Evolutionary conservation across 164 flowering plant genomes (phyloP), one percentile per base, ranked within the genome.

Genomic region (Vitis labrusca): DNA sequence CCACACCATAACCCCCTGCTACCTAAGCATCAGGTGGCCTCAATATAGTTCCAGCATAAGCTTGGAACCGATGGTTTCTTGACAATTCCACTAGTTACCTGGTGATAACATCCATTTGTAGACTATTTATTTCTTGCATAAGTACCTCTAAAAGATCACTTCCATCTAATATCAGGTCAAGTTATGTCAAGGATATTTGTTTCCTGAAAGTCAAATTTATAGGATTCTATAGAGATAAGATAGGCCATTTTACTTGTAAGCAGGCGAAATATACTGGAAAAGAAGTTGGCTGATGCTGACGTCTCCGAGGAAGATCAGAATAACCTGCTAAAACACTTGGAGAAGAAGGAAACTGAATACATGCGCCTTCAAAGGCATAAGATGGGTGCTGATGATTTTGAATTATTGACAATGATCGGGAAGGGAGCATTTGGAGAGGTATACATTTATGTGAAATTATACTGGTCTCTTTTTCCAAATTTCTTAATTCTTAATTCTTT

Each of bases 341-440:
- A 89, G 83, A 75, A 89, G 82, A 89, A 87, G 71, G 93, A 89
- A 75, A 87, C 90, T 58, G 93, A 89, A 71, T 89, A 85, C 66
- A 89, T 89, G 93, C 88, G 93, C 30, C 88, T 89, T 71, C 89
- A 85, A 63, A 84, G 93, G 79, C 91, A 87, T 78, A 89, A 87
- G 82, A 89, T 89, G 91, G 91, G 91, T 54, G 91, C 69, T 54
- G 91, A 85, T 82, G 93, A 89, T 69, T 89, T 89, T 70, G 93
- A 89, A 64, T 75, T 89, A 61, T 67, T 89, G 62, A 87, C 93
- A 13, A 89, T 89, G 90, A 89, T 89, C 23, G 93, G 93, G 53
- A 89, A 89, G 77, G 93, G 93, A 68, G 93, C 93, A 61, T 89
- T 89, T 83, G 93, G 93, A 32, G 93, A 89, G 93, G 93, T 87